Evolutionary conservation across 2,329 filamentous ascomycete species (phyloP), one percentile per base, ranked within the genome.

Genomic region (Paraphaeosphaeria minitans): DNA sequence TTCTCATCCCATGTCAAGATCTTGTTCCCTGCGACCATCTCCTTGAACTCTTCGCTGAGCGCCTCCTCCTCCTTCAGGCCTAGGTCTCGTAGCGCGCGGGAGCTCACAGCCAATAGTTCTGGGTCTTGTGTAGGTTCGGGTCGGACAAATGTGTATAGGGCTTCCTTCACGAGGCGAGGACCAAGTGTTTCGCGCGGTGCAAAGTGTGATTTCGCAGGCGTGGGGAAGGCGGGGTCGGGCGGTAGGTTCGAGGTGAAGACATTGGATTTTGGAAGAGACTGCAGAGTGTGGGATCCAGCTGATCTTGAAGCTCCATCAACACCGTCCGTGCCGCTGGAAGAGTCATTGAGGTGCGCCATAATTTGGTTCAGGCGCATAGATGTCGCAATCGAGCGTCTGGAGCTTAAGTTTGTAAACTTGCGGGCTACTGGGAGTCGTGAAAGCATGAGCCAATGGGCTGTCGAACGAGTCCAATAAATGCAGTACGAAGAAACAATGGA

Each of bases 121-220:
- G 92, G 87, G 22, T 89, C 85, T 62, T 88, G 82, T 27, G 88
- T 84, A 21, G 83, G 78, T 69, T 94, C 90, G 0, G 95, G 95
- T 4, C 93, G 87, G 21, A 99, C 93, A 83, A 89, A 99, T 9
- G 93, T 96, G 78, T 91, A 99, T 52, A 94, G 79, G 4, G 95
- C 94, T 59, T 88, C 86, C 73, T 89, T 92, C 42, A 99, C 95
- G 75, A 92, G 83, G 50, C 93, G 89, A 16, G 95, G 94, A 0
- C 85, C 84, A 50, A 98, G 88, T 37, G 89, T 80, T 57, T 89
- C 84, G 68, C 94, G 87, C 1, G 92, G 89, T 0, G 92, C 92
- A 66, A 86, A 85, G 77, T 98, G 92, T 0, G 94, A 97, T 59
- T 85, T 84, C 60, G 87, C 84, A 0, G 95, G 93, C 0, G 92